Evolutionary conservation across 345 rosid species (phyloP), one percentile per base, ranked within the genome.

Genomic region (Iberis pinnata): DNA sequence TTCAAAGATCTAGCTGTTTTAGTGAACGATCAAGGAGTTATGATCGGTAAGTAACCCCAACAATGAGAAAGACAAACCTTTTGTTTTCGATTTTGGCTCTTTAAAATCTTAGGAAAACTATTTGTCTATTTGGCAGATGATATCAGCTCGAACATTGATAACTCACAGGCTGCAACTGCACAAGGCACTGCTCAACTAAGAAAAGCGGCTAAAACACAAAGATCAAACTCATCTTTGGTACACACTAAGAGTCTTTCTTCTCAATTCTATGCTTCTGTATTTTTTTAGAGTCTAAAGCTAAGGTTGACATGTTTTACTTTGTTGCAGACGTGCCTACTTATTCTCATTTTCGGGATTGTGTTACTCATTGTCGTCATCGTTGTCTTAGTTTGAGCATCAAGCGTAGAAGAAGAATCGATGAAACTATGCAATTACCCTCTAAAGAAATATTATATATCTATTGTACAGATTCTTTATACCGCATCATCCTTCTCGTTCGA

Each of bases 1-100:
- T 84, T 84, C 61, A 84, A 80, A 79, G 92, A 84, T 67, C 69
- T 80, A 50, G 88, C 81, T 52, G 70, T 72, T 40, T 56, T 80
- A 61, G 85, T 79, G 24, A 78, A 69, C 40, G 79, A 72, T 51
- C 88, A 84, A 79, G 88, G 92, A 52, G 58, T 58, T 17, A 72
- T 84, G 65, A 80, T 80, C 29, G 88, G 92, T 84, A 49, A 74
- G 71, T 43, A 18, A 37, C 26, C 25, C 42, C 29, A 47, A 14
- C 24, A 37, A 12, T 20, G 16, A 1, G 13, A 32, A 22, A 22
- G 40, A 31, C 14, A 12, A 18, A 14, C 6, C 13, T 24, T 2
- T 1, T 1, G 24, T 22, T 43, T 18, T 5, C 8, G 9, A 1
- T 32, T n/a, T 40, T 22, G 4, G 8, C 20, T 29, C 36, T 33